Evolutionary conservation across 2,329 filamentous ascomycete genomes (phyloP), one percentile per base, ranked within the genome.

Genomic region (Phialemonium atrogriseum): DNA sequence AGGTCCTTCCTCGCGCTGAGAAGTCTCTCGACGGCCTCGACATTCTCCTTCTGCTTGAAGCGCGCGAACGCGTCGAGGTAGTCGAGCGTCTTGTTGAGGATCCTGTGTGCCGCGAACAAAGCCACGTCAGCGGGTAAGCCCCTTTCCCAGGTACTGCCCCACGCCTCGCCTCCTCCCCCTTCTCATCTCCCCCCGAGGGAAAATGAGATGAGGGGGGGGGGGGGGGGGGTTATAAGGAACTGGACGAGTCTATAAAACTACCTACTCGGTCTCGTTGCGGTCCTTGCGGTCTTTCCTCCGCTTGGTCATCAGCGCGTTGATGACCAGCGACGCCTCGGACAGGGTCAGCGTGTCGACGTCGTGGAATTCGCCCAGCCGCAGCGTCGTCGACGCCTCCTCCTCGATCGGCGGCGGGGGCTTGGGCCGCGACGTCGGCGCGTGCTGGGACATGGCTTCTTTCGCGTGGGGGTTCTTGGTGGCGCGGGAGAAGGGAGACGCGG

Each of bases 21-120:
- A 47, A 95, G 66, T 37, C 85, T 77, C 60, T 94, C 87, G 19
- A 96, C 86, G n/a, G 86, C 84, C 62, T 94, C 84, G 51, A 94
- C 84, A 45, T 91, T 91, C 57, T 94, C 85, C 56, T 89, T 87
- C 49, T 88, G 80, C 64, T 94, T 94, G 72, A 96, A 96, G 21
- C 91, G 84, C 12, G 88, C 83, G 60, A 98, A 98, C 41, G 87
- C 79, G 49, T 94, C 87, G 33, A 96, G 77, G 60, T 98, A 96
- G 52, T 88, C 85, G 43, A 87, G 73, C 16, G 89, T 95, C 58
- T 94, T 88, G 41, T 76, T 78, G 35, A 94, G 71, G 57, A 88
- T 87, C 51, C 77, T 83, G 35, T 11, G 16, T 7, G n/a, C n/a
- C n/a, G n/a, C n/a, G n/a, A 15, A 24, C 13, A 30, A 26, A 23